Conservation (phyloP, 2,329 filamentous ascomycete genomes). For the Pezicula carpinea region DNA sequence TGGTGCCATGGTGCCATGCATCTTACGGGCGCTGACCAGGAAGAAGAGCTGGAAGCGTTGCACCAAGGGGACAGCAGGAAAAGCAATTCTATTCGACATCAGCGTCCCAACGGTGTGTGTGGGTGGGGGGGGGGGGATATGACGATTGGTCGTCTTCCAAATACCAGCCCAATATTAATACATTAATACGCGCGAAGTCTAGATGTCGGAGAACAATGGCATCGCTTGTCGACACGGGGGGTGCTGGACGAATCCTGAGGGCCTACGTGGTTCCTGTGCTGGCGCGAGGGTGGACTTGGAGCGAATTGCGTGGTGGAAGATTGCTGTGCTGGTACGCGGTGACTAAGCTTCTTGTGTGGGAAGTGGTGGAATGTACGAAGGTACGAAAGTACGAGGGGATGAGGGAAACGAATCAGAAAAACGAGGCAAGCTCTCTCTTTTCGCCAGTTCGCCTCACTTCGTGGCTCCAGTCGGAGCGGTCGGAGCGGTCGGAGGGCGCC, state of each 20-base stretch:
- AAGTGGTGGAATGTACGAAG: too few species aligned
- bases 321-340: not conserved
- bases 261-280: slow-evolving; percentile 6
- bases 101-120: not conserved
- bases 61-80: not conserved
- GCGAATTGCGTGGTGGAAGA: not conserved
- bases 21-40: too few species aligned
- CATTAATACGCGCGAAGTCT: not conserved
- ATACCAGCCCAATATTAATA: too few species aligned
- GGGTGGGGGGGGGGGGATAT: not conserved
- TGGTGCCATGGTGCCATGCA: too few species aligned
- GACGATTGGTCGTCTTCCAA: not conserved
- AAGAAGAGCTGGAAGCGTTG: too few species aligned
- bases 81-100: not conserved
- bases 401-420: slow-evolving; percentile 3
- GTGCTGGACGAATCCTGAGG: slow-evolving; percentile 9
- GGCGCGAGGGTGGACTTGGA: slow-evolving; percentile 3
- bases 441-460: slow-evolving; percentile 19
- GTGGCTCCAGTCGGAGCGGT: slow-evolving; percentile 11
- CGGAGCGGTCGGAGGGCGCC: slow-evolving; percentile 5
- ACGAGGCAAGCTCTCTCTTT: slow-evolving; percentile 12
- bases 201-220: not conserved
- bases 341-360: too few species aligned
- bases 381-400: too few species aligned
- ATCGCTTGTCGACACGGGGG: not conserved